Base-by-base conservation (phyloP, 352 stramenopile species). In the Chrysophaeum taylorii region DNA sequence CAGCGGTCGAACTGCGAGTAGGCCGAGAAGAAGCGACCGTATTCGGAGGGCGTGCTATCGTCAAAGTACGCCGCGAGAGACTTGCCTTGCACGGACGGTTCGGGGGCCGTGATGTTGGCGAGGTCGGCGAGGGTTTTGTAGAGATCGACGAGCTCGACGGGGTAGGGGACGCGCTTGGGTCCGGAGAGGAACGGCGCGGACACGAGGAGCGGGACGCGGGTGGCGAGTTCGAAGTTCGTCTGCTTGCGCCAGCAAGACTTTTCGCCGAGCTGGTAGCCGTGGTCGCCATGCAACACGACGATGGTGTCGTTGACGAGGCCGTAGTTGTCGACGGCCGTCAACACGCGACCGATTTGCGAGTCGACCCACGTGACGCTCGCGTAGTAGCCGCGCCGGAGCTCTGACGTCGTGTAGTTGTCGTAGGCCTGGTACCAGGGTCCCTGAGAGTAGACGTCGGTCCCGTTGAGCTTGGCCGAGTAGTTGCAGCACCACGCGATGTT, bases 261-360 rank as follows among this genome's bases (percentile, higher is more conserved):
- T 42, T 74, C 70, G 53, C 70, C 70, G 23, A 74, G 64, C 9
- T 53, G 64, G 62, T 54, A 74, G 35, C 70, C 70, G 63, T 74
- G 70, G 45, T 74, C 70, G 14, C 42, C 66, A 16, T 37, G 62
- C 4, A 74, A 16, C 14, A 74, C n/a, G 31, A 74, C 63, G 48
- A 74, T 38, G 0, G 70, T n/a, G n/a, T n/a, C n/a, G n/a, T n/a
- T n/a, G n/a, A n/a, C n/a, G n/a, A n/a, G n/a, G 5, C 25, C 25
- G 18, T 31, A 9, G 12, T 7, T 33, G 12, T 7, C 9, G 5
- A 70, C 25, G 4, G 15, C 42, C 9, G 29, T 29, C 0, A 74
- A 31, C 29, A 74, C 45, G n/a, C 63, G 2, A 23, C 70, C 70
- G 12, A 62, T 7, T 1, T 27, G 15, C 5, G 54, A 29, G 64